phyloP scores from a whole-genome alignment of 768 basidiomycete genomes.

The Psilocybe cyanescens region DNA sequence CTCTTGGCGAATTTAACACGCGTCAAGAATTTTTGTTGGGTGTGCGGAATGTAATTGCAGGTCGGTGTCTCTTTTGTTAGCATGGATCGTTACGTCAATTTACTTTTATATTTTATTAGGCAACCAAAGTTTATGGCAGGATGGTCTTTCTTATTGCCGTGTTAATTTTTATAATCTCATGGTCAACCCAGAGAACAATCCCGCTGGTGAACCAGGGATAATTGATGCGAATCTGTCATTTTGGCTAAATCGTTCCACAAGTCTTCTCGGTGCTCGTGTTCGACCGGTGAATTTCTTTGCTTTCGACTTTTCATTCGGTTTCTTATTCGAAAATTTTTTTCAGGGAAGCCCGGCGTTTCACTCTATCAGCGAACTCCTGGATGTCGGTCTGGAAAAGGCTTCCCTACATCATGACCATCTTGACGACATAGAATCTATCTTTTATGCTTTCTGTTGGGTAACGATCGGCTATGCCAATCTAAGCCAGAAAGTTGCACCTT shows the following conservation, averaged over 20 bases:
- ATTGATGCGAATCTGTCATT: conserved; percentile 17
- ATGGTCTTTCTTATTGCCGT: conserved; percentile 26
- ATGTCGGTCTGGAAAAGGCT: neutral
- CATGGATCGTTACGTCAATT: neutral
- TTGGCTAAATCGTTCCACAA: neutral
- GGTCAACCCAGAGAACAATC: neutral
- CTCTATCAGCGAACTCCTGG: neutral
- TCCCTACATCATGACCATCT: conserved; percentile 4
- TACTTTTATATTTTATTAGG: conserved; percentile 14
- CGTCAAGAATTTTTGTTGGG: neutral
- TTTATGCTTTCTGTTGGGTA: conserved; percentile 16
- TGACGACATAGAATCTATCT: conserved; percentile 20
- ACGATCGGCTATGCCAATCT: neutral
- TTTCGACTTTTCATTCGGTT: neutral
- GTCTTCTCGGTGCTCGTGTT: neutral
- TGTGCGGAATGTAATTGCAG: neutral
- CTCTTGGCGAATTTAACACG: conserved; percentile 11
- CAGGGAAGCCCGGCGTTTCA: neutral
- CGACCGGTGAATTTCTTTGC: neutral
- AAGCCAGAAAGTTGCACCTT: neutral
- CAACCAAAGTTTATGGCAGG: conserved; percentile 14
- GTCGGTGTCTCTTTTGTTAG: neutral
- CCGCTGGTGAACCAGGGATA: conserved; percentile 8
- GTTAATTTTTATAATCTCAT: conserved; percentile 26
- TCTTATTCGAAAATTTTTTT: neutral